Percentiles rank a stretch among this genome's conserved stretches.
phyloP scores from a whole-genome alignment of 495 filamentous ascomycete genomes.

The Astrothelium subdiscretum region DNA sequence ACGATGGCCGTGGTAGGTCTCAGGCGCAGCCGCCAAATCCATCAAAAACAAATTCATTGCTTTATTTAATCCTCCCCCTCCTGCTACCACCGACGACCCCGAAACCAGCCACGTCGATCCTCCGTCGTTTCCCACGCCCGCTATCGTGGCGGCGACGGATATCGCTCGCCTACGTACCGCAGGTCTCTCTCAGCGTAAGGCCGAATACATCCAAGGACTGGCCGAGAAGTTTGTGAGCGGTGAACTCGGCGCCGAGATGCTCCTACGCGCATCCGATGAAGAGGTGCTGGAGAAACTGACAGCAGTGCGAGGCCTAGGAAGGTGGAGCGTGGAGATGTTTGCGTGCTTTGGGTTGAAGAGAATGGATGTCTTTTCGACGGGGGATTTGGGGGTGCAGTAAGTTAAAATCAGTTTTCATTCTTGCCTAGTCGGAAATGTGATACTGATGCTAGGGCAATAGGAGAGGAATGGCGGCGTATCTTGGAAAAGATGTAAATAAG shows the following conservation, averaged over 20 bases:
- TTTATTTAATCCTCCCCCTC: conserved; percentile 44
- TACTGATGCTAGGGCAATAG: conserved; percentile 23
- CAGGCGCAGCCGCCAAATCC: conserved; percentile 74
- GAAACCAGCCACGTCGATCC: conserved; percentile 1
- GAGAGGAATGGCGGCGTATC: conserved; percentile 79
- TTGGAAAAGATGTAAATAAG: conserved; percentile 71
- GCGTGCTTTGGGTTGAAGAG: conserved; percentile 83
- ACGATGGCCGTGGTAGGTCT: conserved; percentile 40
- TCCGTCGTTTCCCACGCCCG: conserved; percentile 59
- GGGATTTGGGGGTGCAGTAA: conserved; percentile 86
- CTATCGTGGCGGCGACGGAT: conserved; percentile 48
- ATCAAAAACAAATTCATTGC: conserved; percentile 78
- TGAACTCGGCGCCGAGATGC: conserved; percentile 61
- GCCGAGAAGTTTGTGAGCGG: conserved; percentile 67
- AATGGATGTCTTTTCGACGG: conserved; percentile 84
- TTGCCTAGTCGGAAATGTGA: not conserved
- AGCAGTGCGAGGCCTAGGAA: conserved; percentile 77
- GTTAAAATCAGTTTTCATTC: conserved; percentile 17
- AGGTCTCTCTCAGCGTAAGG: conserved; percentile 82
- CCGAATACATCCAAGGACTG: conserved; percentile 82
- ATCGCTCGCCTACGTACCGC: conserved; percentile 63
- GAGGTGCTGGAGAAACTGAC: conserved; percentile 70
- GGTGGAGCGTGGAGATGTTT: conserved; percentile 97
- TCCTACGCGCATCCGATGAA: conserved; percentile 69
- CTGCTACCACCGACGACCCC: conserved; percentile 14